Evolutionary conservation across 2,329 filamentous ascomycete genomes (phyloP).

Genomic region (Annulohypoxylon truncatum): DNA sequence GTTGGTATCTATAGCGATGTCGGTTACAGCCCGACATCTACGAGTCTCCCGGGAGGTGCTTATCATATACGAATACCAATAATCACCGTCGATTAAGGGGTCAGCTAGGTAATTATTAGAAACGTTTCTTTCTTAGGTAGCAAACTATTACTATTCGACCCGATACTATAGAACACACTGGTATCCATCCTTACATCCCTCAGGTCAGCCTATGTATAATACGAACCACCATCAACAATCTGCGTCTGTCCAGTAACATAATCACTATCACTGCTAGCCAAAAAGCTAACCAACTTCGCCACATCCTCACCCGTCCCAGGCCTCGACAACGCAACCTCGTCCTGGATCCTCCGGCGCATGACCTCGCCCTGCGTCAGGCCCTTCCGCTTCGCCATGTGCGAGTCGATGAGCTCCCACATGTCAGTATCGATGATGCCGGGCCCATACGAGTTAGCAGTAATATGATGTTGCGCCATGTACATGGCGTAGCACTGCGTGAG

Average conservation of each 20-base stretch:
- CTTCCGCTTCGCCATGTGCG: slow-evolving; percentile 63
- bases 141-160: too few relatives aligned
- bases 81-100: too few relatives aligned
- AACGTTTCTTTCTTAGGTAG: too few relatives aligned
- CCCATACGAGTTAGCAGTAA: slow-evolving; percentile 75
- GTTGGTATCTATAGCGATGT: too few relatives aligned
- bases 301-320: slow-evolving; percentile 73
- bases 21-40: too few relatives aligned
- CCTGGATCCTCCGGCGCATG: slow-evolving; percentile 64
- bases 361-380: slow-evolving; percentile 64
- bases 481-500: slow-evolving; percentile 74
- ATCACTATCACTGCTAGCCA: slow-evolving; percentile 69
- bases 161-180: too few relatives aligned
- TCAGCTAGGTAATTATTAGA: too few relatives aligned
- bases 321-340: slow-evolving; percentile 67
- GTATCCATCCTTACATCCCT: not conserved
- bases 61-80: too few relatives aligned
- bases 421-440: slow-evolving; percentile 74
- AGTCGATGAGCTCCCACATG: slow-evolving; percentile 78
- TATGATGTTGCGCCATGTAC: slow-evolving; percentile 71
- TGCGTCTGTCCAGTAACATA: slow-evolving; percentile 75
- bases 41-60: too few relatives aligned
- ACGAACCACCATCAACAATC: slow-evolving; percentile 70
- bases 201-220: slow-evolving; percentile 47
- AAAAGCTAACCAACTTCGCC: slow-evolving; percentile 69